A percentile compares a stretch with the other conserved stretches of the same genome.
Conservation (phyloP, 495 filamentous ascomycete genomes). For the Lepidopterella palustris region DNA sequence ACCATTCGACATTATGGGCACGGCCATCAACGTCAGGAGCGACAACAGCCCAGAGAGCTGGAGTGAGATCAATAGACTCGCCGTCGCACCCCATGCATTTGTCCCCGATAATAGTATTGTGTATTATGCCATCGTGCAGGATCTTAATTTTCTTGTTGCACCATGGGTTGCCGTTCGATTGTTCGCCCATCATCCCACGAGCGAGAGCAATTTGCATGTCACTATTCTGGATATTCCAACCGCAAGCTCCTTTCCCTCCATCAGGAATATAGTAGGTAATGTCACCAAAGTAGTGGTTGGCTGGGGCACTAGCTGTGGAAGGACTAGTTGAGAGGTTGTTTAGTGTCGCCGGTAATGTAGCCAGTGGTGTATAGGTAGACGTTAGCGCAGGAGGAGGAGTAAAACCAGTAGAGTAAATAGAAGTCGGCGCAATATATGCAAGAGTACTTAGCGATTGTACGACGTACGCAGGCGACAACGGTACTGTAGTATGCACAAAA, state of each 20-base stretch:
- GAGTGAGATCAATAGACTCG: constrained; percentile 26
- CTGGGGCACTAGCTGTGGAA: constrained; percentile 1
- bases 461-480: background rate
- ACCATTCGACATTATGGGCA: constrained; percentile 23
- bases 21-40: constrained; percentile 21
- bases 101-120: constrained; percentile 31
- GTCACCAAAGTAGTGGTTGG: constrained; percentile 29
- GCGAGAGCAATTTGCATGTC: constrained; percentile 39
- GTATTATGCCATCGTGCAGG: constrained; percentile 12
- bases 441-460: background rate
- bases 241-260: constrained; percentile 42
- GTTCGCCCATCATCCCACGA: constrained; percentile 26
- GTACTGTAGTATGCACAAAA: background rate
- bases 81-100: constrained; percentile 29
- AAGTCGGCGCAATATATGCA: constrained; percentile 3
- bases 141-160: constrained; percentile 37
- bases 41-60: background rate
- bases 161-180: constrained; percentile 38
- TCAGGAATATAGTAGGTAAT: constrained; percentile 39
- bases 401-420: background rate
- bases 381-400: constrained; percentile 5
- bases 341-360: constrained; percentile 2
- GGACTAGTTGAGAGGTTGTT: background rate
- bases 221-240: constrained; percentile 11
- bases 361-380: background rate